phyloP scores from a whole-genome alignment of 1,284 basidiomycete genomes.

The Ustilago tritici region DNA sequence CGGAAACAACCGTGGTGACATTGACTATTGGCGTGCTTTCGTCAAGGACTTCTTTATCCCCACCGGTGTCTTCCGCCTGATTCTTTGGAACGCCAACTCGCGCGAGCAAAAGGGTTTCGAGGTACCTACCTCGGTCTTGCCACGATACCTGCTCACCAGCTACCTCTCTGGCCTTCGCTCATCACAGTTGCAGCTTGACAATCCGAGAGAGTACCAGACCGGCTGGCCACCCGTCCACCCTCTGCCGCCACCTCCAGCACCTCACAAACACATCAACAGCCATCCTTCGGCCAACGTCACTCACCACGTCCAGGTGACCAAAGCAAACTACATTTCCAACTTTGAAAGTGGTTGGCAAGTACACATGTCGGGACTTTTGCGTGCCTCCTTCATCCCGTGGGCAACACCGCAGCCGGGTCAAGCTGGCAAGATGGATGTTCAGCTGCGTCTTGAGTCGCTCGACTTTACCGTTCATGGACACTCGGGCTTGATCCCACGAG shows the following conservation, averaged over 20 bases:
- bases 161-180: slow-evolving; percentile 51
- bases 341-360: slow-evolving; percentile 61
- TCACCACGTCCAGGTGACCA: slow-evolving; percentile 48
- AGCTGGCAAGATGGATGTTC: slow-evolving; percentile 33
- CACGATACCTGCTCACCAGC: slow-evolving; percentile 55
- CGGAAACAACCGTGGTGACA: slow-evolving; percentile 36
- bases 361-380: slow-evolving; percentile 50
- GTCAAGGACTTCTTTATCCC: slow-evolving; percentile 54
- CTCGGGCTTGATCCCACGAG: slow-evolving; percentile 46
- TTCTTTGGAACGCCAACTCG: slow-evolving; percentile 54
- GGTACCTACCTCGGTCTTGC: slow-evolving; percentile 53
- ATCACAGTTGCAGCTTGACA: slow-evolving; percentile 41
- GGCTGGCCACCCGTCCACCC: slow-evolving; percentile 41
- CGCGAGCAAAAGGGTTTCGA: slow-evolving; percentile 60
- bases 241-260: slow-evolving; percentile 44
- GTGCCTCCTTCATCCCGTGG: slow-evolving; percentile 49
- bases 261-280: slow-evolving; percentile 45
- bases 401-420: slow-evolving; percentile 20
- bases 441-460: slow-evolving; percentile 54
- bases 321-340: slow-evolving; percentile 40
- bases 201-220: slow-evolving; percentile 51
- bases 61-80: slow-evolving; percentile 45
- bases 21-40: slow-evolving; percentile 56
- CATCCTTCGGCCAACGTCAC: slow-evolving; percentile 50
- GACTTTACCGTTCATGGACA: slow-evolving; percentile 51